Evolutionary conservation across 495 filamentous ascomycete genomes (phyloP), one percentile per base, ranked within the genome.

Genomic region (Lophium mytilinum): DNA sequence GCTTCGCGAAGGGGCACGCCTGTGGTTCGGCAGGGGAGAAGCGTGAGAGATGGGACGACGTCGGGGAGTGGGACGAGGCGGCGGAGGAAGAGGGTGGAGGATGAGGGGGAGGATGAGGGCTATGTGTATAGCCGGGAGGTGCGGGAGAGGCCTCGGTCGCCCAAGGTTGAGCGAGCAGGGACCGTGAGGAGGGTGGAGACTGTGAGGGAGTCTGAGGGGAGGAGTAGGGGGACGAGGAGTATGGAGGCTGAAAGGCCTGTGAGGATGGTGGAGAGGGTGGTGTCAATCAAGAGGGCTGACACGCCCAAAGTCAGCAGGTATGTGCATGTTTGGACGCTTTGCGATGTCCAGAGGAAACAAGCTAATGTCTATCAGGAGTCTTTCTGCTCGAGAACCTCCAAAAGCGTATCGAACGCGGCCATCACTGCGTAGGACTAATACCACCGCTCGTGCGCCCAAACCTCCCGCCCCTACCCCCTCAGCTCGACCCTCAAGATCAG

Each of bases 351-450:
- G 7, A 36, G 4, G 21, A 3, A 9, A 12, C 5, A 12, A 30
- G 42, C 61, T 63, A 43, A 63, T 52, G 15, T 37, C 9, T 15
- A 1, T 4, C 47, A 63, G 62, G 48, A 65, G 58, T 46, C 21
- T 30, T 9, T 65, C 62, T 11, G 47, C 58, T 9, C 30, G 62
- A 52, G 62, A 65, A 19, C 53, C 58, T n/a, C 47, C 30, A 34
- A 30, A 58, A 35, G 54, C 55, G 8, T 61, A 65, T 48, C 57
- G 59, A 56, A 59, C 62, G 0, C 55, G 62, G 41, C 62, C 62
- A 9, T 57, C 58, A 17, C 12, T 61, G 30, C 57, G 58, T 40
- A 53, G 62, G 11, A 45, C 43, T 9, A 65, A 58, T 51, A 65
- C 54, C 15, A 15, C 58, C 19, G 55, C 57, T 18, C 50, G 54